Conservation (phyloP, 176 grass and related monocot species). For the Pontederia crassipes region DNA sequence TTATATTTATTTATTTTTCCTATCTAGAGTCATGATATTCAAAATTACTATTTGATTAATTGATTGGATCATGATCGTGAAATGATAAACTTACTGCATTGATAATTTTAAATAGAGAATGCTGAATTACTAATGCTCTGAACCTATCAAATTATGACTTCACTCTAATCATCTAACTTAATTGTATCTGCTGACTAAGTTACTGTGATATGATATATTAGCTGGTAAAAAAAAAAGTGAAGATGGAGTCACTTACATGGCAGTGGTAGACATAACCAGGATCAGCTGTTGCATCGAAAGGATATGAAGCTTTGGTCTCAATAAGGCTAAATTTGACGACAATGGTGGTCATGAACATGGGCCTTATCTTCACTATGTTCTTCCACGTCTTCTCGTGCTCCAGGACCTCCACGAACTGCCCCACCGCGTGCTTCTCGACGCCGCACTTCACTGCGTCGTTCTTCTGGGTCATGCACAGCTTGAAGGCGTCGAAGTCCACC, state of each 20-base stretch:
- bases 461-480: slow-evolving; percentile 30
- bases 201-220: too few species aligned
- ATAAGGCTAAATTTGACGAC: slow-evolving; percentile 57
- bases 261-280: slow-evolving; percentile 85
- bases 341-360: slow-evolving; percentile 43
- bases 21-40: too few species aligned
- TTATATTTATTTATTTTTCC: too few species aligned
- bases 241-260: slow-evolving; percentile 27
- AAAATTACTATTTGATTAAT: too few species aligned
- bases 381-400: slow-evolving; percentile 75
- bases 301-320: slow-evolving; percentile 35
- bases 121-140: too few species aligned
- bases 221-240: too few species aligned
- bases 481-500: slow-evolving; percentile 12
- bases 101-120: too few species aligned
- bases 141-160: too few species aligned
- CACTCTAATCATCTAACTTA: too few species aligned
- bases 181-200: too few species aligned
- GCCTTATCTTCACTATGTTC: slow-evolving; percentile 57
- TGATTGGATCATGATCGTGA: too few species aligned
- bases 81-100: too few species aligned
- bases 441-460: slow-evolving; percentile 42
- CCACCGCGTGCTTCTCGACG: slow-evolving; percentile 37
- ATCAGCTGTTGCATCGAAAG: slow-evolving; percentile 60
- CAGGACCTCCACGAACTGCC: slow-evolving; percentile 19